A percentile compares a stretch with the other conserved stretches of the same genome.
phyloP scores from a whole-genome alignment of 352 stramenopile genomes.

The Pythium diclinum region DNA sequence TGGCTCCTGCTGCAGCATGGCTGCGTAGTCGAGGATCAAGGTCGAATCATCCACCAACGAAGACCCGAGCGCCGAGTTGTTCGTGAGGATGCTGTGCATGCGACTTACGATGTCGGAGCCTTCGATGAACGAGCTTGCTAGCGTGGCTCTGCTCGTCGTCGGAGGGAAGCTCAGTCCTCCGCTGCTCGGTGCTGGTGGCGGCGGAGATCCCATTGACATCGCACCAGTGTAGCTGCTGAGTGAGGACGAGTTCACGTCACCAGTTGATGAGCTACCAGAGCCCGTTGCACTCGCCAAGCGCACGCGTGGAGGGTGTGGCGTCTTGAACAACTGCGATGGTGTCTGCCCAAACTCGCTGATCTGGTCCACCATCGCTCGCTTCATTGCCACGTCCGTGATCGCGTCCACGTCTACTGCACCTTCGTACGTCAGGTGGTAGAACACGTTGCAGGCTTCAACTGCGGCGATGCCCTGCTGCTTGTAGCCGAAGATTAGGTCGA shows the following conservation, averaged over 20 bases:
- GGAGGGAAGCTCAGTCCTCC: conserved; percentile 10
- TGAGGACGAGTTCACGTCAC: background rate
- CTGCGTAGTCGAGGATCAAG: conserved; percentile 46
- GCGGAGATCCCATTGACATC: conserved; percentile 8
- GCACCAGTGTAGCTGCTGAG: conserved; percentile 1
- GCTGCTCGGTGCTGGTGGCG: conserved; percentile 7
- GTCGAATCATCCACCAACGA: conserved; percentile 26
- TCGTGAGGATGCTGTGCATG: conserved; percentile 71
- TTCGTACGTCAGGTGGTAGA: conserved; percentile 98
- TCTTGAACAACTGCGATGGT: conserved; percentile 92
- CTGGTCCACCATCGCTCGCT: conserved; percentile 91
- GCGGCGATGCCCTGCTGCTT: conserved; percentile 94
- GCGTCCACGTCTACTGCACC: conserved; percentile 95
- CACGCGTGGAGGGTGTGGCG: conserved; percentile 56
- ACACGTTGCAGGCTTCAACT: conserved; percentile 95
- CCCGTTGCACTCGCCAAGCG: background rate
- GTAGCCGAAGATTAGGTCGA: conserved; percentile 97
- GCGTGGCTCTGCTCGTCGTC: conserved; percentile 26
- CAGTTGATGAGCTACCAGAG: background rate
- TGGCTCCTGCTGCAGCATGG: conserved; percentile 48
- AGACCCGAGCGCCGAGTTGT: conserved; percentile 24
- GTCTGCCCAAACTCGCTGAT: conserved; percentile 99
- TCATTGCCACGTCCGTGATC: conserved; percentile 55
- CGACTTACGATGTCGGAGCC: conserved; percentile 58
- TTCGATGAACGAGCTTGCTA: conserved; percentile 66